Percentiles rank a stretch among this genome's conserved stretches.
Conservation (phyloP, 2,329 filamentous ascomycete species). For the Aspergillus thermomutatus region DNA sequence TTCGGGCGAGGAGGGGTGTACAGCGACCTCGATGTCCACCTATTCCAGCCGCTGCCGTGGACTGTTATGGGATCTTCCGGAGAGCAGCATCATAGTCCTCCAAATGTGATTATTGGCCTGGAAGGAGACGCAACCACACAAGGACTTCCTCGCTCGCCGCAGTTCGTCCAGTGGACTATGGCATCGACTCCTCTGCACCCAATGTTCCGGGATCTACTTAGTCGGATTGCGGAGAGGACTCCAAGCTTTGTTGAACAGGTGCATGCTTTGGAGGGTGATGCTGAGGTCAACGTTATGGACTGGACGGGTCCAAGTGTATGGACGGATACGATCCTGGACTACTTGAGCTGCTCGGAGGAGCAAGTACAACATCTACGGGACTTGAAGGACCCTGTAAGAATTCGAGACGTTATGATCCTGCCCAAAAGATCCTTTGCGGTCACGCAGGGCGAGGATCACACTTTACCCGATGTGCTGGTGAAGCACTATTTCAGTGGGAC, state of each 20-base stretch:
- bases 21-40: slow-evolving; percentile 3
- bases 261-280: background rate
- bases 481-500: slow-evolving; percentile 6
- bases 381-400: background rate
- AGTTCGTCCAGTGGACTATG: slow-evolving; percentile 8
- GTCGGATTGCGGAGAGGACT: background rate
- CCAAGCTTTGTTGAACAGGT: background rate
- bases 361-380: background rate
- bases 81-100: background rate
- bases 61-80: background rate
- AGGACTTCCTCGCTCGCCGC: slow-evolving; percentile 4
- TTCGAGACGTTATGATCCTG: slow-evolving; percentile 1
- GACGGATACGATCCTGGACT: slow-evolving; percentile 4
- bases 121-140: slow-evolving; percentile 3
- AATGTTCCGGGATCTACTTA: background rate
- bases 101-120: slow-evolving; percentile 1
- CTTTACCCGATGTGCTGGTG: background rate
- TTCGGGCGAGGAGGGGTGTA: slow-evolving; percentile 3
- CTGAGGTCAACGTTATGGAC: slow-evolving; percentile 1
- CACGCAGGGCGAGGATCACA: slow-evolving; percentile 4
- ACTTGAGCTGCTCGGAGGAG: background rate
- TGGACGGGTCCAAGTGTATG: slow-evolving; percentile 5
- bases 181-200: background rate
- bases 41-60: slow-evolving; percentile 1
- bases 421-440: slow-evolving; percentile 1